Base-by-base conservation (phyloP, 768 basidiomycete species). In the Leccinum rimulosum region DNA sequence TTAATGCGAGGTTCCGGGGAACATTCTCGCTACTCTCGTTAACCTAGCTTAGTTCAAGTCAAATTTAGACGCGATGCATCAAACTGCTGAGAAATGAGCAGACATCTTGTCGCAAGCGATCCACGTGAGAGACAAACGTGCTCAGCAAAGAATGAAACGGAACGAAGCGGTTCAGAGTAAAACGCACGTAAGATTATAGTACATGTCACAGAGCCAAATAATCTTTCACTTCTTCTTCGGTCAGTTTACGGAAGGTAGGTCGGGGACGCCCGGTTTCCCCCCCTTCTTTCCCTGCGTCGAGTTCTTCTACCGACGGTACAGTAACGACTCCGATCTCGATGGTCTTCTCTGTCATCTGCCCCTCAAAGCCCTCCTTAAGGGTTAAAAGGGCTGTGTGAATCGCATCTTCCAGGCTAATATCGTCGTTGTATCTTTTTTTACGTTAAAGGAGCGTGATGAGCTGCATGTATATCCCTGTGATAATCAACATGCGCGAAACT, bases 301-400 rank as follows among this genome's bases (percentile, higher is more conserved):
- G 70, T 63, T 82, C 79, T 50, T 81, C 82, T 22, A 75, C 69
- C 12, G 89, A 90, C 8, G 94, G 93, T 15, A 95, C 90, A 52
- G 94, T 96, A 63, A 98, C 85, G 43, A 99, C 87, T 35, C 97
- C 97, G 54, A 99, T 93, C 78, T 99, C 97, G 70, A 99, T 97
- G 50, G 97, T 99, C 80, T 97, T 95, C 77, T 98, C 97, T 30
- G 96, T 98, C 96, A 99, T 98, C 72, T 98, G 93, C n/a, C 97
- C 97, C 75, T 99, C 97, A 68, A 98, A 99, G 4, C 97, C 95
- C 77, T 98, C 97, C 77, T 99, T 98, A 64, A 98, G 80, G 36
- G 97, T 99, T 64, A 99, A 77, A 30, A 99, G 84, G 35, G 97
- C 97, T 12, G 97, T 99, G 75, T 99, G 97, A 64, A 98, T 98